These are phyloP conservation scores for Xylaria polymorpha DNA, from an alignment of 2,329 filamentous ascomycete species.

Conservation along the genomic window DNA sequence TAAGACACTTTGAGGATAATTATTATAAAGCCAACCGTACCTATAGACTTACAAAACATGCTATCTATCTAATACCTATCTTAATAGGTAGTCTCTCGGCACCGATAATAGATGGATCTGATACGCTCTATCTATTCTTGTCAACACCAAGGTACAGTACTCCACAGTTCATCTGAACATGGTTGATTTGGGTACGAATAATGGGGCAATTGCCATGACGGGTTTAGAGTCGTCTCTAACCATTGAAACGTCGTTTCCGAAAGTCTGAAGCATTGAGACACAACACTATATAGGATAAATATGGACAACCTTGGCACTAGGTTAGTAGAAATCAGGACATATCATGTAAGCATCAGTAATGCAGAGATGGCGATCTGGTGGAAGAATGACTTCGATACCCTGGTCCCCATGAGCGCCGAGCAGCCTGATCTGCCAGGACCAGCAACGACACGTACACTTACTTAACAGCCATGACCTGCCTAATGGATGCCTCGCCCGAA, in stretches of 20 bases:
- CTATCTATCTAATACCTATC: not conserved
- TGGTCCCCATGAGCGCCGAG: not conserved
- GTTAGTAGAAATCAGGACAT: not conserved
- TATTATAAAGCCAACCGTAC: no score
- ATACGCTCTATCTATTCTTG: not conserved
- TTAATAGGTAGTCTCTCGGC: not conserved
- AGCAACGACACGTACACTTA: not conserved
- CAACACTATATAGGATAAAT: not conserved
- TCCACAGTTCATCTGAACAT: not conserved
- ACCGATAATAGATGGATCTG: not conserved
- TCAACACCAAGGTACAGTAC: not conserved
- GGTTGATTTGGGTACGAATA: not conserved
- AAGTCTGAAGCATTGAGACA: not conserved
- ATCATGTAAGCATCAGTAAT: constrained; percentile 7
- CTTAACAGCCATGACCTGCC: not conserved
- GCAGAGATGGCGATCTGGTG: not conserved
- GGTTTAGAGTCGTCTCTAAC: not conserved
- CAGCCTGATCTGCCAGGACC: not conserved
- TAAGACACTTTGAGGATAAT: not conserved
- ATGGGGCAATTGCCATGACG: not conserved
- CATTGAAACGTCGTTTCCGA: not conserved
- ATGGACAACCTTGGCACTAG: not conserved
- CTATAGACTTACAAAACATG: not conserved
- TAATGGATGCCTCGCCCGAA: not conserved
- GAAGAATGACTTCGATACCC: not conserved